phyloP scores from a whole-genome alignment of 257 asterid genomes.

The Ligustrum vulgare region DNA sequence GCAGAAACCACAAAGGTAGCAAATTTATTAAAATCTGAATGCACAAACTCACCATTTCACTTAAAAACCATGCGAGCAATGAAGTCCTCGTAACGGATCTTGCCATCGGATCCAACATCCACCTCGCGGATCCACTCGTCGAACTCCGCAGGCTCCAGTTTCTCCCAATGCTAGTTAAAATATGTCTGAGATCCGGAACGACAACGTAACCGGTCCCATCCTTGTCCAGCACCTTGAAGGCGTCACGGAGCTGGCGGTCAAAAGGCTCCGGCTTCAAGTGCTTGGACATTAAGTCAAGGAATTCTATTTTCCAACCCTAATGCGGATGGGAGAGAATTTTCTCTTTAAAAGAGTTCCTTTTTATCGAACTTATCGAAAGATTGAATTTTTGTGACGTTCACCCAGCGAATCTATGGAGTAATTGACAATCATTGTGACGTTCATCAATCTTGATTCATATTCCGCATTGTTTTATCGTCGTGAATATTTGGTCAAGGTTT shows the following conservation, averaged over 20 bases:
- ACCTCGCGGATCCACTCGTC: conserved; percentile 99
- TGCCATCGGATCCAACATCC: conserved; percentile 91
- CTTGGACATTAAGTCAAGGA: conserved; percentile 81
- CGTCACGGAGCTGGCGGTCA: conserved; percentile 94
- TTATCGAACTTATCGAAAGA: too few relatives aligned
- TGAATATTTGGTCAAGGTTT: too few relatives aligned
- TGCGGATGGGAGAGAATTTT: too few relatives aligned
- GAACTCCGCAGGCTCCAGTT: conserved; percentile 83
- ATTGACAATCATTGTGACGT: too few relatives aligned
- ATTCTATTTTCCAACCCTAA: too few relatives aligned
- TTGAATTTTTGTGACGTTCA: too few relatives aligned
- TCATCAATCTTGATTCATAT: too few relatives aligned
- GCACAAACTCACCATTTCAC: conserved; percentile 31
- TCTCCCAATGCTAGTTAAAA: conserved; percentile 89
- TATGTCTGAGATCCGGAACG: conserved; percentile 90
- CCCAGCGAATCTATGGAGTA: too few relatives aligned
- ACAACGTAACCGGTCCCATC: conserved; percentile 74
- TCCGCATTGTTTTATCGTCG: too few relatives aligned
- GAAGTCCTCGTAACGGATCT: conserved; percentile 90
- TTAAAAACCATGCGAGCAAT: conserved; percentile 93
- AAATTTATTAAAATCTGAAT: conserved; percentile 12
- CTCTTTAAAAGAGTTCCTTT: too few relatives aligned
- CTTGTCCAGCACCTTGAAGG: conserved; percentile 92
- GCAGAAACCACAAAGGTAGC: neutral
- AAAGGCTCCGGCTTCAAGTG: conserved; percentile 95